Base-by-base conservation (phyloP, 352 stramenopile genomes). In the Phytophthora lateralis region DNA sequence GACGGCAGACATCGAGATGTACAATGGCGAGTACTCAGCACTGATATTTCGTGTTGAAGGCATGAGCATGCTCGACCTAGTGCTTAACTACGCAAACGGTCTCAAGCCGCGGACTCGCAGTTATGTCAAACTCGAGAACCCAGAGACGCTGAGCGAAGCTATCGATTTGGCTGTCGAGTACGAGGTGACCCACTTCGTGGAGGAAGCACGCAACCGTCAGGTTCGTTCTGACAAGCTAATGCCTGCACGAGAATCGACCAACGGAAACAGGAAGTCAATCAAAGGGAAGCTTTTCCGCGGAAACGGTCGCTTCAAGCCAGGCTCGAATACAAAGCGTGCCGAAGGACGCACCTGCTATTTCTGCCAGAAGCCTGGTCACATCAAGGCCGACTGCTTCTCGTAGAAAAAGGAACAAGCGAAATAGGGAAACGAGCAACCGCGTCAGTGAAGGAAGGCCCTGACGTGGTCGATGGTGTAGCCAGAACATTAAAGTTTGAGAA, bases 231-330 rank as follows among this genome's bases (percentile, higher is more conserved):
- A 44, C 18, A 34, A 44, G 18, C 7, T 11, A 14, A 35, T 24
- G 17, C 10, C 18, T 24, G 35, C 18, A 2, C 17, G 30, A 11
- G 2, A 18, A 54, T 17, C 9, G 6, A 18, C 17, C 47, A 5
- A 32, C 7, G 27, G 27, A 32, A 11, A 32, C 29, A 12, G 32
- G 6, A 20, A n/a, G 1, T 18, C 17, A 5, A 15, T 20, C 20
- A 41, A 53, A 8, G 9, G 27, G 6, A 53, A 42, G 30, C 10
- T 17, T 5, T 53, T 53, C 6, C 20, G 47, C 6, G 37, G 50
- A 20, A 57, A 57, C 18, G 37, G 50, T n/a, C 26, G 37, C 26
- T 57, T 57, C 50, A 57, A 57, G n/a, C 24, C 50, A 24, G 48
- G 20, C 5, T 18, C 21, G n/a, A 30, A 56, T 0, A 0, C 18